These are phyloP conservation scores for Amanita pseudoporphyria DNA, from an alignment of 768 basidiomycete species.

Conservation along the genomic window DNA sequence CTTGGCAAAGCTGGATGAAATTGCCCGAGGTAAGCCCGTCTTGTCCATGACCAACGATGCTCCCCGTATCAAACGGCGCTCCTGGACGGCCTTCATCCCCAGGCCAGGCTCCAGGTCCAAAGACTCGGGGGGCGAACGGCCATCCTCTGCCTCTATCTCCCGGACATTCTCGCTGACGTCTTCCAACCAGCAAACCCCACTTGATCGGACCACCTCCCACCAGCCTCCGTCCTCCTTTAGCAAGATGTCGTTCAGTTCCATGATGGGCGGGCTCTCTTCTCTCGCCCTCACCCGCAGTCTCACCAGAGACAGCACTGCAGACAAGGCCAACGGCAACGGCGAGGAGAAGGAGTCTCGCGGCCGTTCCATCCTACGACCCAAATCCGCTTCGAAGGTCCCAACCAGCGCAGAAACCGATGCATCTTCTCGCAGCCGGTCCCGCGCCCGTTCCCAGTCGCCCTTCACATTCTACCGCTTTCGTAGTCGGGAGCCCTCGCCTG, in stretches of 20 bases:
- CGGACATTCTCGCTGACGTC: conserved; percentile 23
- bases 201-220: conserved; percentile 35
- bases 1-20: too few relatives aligned
- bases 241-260: conserved; percentile 53
- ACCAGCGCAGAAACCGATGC: conserved; percentile 24
- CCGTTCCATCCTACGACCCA: conserved; percentile 31
- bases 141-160: too few relatives aligned
- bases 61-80: conserved; percentile 19
- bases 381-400: conserved; percentile 41
- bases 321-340: conserved; percentile 15
- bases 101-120: conserved; percentile 20
- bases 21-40: neutral
- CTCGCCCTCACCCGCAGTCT: conserved; percentile 51
- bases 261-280: conserved; percentile 63
- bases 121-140: neutral
- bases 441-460: conserved; percentile 72
- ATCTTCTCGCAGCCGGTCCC: conserved; percentile 40
- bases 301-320: conserved; percentile 27
- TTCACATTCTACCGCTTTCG: conserved; percentile 67
- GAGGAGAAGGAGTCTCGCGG: conserved; percentile 45
- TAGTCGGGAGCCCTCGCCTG: conserved; percentile 45
- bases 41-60: conserved; percentile 16
- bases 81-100: conserved; percentile 27
- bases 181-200: conserved; percentile 33
- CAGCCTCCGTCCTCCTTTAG: conserved; percentile 37